Percentiles rank a stretch among this genome's conserved stretches.
phyloP scores from a whole-genome alignment of 306 rosid species.

The Datisca glomerata region DNA sequence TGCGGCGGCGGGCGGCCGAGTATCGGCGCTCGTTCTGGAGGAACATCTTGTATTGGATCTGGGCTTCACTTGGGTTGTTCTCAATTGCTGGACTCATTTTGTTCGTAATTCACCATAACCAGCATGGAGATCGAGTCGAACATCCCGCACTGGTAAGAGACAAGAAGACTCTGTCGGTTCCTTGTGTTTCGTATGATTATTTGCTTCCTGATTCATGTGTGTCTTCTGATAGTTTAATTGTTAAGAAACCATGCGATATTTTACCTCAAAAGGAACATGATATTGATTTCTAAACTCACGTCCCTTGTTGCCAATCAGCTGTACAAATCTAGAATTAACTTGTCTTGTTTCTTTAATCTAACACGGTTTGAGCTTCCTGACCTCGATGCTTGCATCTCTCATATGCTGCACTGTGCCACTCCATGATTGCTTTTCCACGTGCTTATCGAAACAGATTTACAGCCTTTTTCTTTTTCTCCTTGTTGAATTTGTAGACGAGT shows the following conservation, averaged over 20 bases:
- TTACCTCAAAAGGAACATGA: no score
- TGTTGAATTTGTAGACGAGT: no score
- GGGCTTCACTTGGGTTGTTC: conserved; percentile 54
- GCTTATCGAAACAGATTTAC: no score
- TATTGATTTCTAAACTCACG: no score
- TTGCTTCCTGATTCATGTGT: conserved; percentile 1
- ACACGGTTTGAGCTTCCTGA: no score
- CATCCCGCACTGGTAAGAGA: conserved; percentile 39
- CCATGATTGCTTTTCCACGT: no score
- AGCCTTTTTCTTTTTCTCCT: no score
- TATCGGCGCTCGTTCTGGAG: conserved; percentile 87
- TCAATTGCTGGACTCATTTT: conserved; percentile 42
- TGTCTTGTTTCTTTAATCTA: no score
- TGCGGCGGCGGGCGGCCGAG: conserved; percentile 93
- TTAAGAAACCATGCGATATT: no score
- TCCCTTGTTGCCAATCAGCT: background rate
- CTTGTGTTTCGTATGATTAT: background rate
- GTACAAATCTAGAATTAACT: no score
- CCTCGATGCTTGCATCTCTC: no score
- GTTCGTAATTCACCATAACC: conserved; percentile 62
- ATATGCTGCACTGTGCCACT: no score
- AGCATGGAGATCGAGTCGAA: conserved; percentile 52
- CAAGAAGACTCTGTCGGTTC: background rate
- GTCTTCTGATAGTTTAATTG: background rate
- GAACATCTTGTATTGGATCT: conserved; percentile 78